Percentiles rank a stretch among this genome's conserved stretches.
Conservation (phyloP, 208 protist species). For the Trichomonas vaginalis region DNA sequence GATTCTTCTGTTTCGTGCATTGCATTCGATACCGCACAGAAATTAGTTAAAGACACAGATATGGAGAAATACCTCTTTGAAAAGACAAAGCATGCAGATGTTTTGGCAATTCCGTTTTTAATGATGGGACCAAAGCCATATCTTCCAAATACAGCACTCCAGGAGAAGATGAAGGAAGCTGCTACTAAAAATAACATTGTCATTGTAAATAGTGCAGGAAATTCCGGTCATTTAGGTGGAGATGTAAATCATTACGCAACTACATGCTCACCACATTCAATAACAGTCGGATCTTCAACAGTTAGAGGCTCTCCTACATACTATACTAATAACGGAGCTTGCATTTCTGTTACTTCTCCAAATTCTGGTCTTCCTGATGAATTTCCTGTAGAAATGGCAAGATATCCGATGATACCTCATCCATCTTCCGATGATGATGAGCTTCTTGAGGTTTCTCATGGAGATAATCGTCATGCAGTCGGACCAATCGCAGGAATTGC, state of each 20-base stretch:
- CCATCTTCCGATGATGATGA: not conserved
- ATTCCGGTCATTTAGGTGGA: not conserved
- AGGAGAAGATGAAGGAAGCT: not conserved
- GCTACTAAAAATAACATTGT: not conserved
- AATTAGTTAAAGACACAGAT: not conserved
- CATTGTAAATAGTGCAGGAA: not conserved
- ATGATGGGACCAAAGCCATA: not conserved
- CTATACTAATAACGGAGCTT: not conserved
- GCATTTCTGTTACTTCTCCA: not conserved
- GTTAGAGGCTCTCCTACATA: not conserved
- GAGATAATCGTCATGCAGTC: not conserved
- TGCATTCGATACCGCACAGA: not conserved
- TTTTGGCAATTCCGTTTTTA: not conserved
- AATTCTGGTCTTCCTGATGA: not conserved
- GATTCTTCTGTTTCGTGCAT: not conserved
- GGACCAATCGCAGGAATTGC: not conserved
- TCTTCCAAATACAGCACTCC: not conserved
- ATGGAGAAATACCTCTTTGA: not conserved
- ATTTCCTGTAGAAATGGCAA: not conserved
- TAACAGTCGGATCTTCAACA: not conserved
- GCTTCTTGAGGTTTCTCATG: not conserved
- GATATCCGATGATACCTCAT: not conserved
- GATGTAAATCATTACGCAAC: not conserved
- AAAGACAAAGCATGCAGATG: not conserved
- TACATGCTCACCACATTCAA: not conserved